A percentile compares a stretch with the other conserved stretches of the same genome.
Conservation (phyloP, 2,329 filamentous ascomycete genomes). For the Neofusicoccum sp. region DNA sequence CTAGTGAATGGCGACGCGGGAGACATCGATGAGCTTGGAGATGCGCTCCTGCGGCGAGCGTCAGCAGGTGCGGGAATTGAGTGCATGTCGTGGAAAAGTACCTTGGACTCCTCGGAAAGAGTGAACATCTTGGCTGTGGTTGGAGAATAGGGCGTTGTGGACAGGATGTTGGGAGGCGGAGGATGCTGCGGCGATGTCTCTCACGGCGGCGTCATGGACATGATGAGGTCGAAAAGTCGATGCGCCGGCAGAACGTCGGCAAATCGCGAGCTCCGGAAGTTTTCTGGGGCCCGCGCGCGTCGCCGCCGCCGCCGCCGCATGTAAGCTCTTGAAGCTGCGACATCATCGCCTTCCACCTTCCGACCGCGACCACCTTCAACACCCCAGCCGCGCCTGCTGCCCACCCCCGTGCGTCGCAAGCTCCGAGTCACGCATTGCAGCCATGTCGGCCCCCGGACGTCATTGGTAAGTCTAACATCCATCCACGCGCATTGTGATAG, state of each 20-base stretch:
- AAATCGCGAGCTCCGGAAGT: background rate
- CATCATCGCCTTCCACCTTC: background rate
- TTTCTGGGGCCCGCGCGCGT: slow-evolving; percentile 9
- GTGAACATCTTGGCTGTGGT: slow-evolving; percentile 45
- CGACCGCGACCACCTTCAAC: background rate
- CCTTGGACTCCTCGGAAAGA: slow-evolving; percentile 97
- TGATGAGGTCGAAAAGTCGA: slow-evolving; percentile 13
- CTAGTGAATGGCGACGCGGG: slow-evolving; percentile 94
- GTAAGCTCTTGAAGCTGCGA: slow-evolving; percentile 9
- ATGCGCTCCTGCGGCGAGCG: slow-evolving; percentile 81
- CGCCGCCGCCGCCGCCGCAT: slow-evolving; percentile 8
- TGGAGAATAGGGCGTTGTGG: background rate
- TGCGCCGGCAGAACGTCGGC: slow-evolving; percentile 7
- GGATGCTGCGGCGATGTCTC: slow-evolving; percentile 2
- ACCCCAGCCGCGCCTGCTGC: background rate
- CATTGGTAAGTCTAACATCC: slow-evolving; percentile 13
- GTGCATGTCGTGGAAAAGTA: slow-evolving; percentile 41
- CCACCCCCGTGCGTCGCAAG: background rate
- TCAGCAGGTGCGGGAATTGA: background rate
- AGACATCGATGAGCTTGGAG: slow-evolving; percentile 91
- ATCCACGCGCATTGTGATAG: background rate
- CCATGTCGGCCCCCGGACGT: slow-evolving; percentile 12
- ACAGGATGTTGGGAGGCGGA: slow-evolving; percentile 6
- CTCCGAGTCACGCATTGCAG: background rate
- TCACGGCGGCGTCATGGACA: slow-evolving; percentile 8